Conservation (phyloP, 192 early-diverging fungal species). For the Coemansia asiatica region DNA sequence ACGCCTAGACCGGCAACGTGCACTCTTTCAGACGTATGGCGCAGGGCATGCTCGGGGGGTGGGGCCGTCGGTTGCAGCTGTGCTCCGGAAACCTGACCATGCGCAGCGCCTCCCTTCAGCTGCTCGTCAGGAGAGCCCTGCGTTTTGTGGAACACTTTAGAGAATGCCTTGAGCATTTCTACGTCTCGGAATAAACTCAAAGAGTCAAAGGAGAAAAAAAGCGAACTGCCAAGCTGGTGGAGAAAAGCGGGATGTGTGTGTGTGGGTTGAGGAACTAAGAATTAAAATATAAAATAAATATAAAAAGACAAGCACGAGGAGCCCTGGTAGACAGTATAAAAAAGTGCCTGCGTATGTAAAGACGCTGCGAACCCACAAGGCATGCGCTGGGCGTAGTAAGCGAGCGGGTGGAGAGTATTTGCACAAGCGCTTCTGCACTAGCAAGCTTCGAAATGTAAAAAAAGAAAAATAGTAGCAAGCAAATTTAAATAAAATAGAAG, state of each 20-base stretch:
- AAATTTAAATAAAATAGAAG: background rate
- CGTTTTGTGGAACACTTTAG: slow-evolving; percentile 53
- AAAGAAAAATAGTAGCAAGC: background rate
- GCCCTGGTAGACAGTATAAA: background rate
- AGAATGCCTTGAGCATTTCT: slow-evolving; percentile 53
- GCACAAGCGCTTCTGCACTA: background rate
- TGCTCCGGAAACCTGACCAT: background rate
- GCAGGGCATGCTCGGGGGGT: background rate
- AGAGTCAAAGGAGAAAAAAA: background rate
- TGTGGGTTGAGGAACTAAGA: background rate
- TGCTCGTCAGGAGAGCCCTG: slow-evolving; percentile 30
- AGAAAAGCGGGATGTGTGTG: background rate
- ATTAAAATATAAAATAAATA: background rate
- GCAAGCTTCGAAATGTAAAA: background rate
- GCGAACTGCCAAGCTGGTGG: background rate
- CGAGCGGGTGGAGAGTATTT: background rate
- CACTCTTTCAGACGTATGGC: background rate
- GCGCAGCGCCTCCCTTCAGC: slow-evolving; percentile 6
- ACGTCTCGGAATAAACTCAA: background rate
- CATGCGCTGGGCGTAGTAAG: background rate
- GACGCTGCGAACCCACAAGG: background rate
- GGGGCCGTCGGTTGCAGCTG: background rate
- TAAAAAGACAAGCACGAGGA: background rate
- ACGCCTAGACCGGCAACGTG: slow-evolving; percentile 4
- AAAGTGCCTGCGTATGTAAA: background rate